phyloP scores from a whole-genome alignment of 2,329 filamentous ascomycete species.

The Diaporthe citri region DNA sequence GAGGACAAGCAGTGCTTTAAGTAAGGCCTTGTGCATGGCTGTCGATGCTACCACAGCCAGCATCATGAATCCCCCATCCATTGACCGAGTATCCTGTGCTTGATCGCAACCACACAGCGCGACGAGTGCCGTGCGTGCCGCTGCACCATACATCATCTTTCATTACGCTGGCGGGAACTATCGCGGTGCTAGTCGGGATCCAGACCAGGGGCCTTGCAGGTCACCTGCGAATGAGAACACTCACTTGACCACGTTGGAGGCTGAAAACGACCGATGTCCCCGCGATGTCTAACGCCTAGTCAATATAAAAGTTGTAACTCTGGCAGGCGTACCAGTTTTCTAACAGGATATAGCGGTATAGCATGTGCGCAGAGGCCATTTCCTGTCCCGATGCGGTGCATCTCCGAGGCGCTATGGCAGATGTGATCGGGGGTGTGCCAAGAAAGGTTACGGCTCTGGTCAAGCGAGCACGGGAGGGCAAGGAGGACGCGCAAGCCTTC shows the following conservation, averaged over 20 bases:
- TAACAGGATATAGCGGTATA: neutral
- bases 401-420: conserved; percentile 1
- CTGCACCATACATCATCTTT: neutral
- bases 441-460: neutral
- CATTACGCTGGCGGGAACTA: neutral
- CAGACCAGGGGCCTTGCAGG: neutral
- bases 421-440: conserved; percentile 3
- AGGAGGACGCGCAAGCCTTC: conserved; percentile 14
- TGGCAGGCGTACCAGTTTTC: neutral
- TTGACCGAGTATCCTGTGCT: neutral
- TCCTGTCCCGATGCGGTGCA: neutral
- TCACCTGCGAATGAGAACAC: neutral
- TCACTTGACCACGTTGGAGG: conserved; percentile 14
- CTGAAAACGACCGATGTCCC: neutral
- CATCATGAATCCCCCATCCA: neutral
- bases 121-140: conserved; percentile 4
- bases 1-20: neutral
- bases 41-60: conserved; percentile 3
- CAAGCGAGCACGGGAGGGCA: neutral
- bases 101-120: neutral
- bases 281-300: neutral
- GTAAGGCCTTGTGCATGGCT: neutral
- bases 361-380: neutral
- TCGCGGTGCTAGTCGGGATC: neutral
- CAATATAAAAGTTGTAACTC: neutral